Evolutionary conservation across 2,329 filamentous ascomycete genomes (phyloP).

Genomic region (Alternaria conjuncta): DNA sequence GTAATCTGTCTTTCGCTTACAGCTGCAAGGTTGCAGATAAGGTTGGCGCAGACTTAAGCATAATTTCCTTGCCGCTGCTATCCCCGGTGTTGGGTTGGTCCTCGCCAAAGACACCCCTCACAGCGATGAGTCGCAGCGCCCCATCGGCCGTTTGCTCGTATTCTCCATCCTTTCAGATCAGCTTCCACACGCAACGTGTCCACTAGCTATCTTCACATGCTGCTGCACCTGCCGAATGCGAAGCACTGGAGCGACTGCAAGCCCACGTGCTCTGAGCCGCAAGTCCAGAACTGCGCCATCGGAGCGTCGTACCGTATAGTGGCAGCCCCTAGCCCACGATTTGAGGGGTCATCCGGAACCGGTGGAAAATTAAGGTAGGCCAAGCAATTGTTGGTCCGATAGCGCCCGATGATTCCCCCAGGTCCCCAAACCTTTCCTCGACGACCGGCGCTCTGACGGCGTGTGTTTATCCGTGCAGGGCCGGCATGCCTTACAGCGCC

Average conservation of each 20-base stretch:
- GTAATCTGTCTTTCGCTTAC: constrained; percentile 37
- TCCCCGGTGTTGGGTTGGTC: constrained; percentile 22
- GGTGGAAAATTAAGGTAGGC: constrained; percentile 38
- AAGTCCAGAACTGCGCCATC: constrained; percentile 23
- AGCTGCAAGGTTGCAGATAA: constrained; percentile 41
- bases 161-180: neutral
- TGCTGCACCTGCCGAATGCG: neutral
- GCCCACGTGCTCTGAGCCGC: constrained; percentile 3
- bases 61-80: constrained; percentile 39
- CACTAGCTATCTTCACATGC: neutral
- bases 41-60: constrained; percentile 47
- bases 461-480: constrained; percentile 4
- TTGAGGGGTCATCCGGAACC: constrained; percentile 12
- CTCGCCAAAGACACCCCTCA: constrained; percentile 20
- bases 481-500: neutral
- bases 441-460: constrained; percentile 13
- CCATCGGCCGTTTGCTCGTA: constrained; percentile 6
- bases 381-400: constrained; percentile 38
- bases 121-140: neutral
- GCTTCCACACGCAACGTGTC: neutral
- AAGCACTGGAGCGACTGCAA: neutral
- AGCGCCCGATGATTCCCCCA: constrained; percentile 25
- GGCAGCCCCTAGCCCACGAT: constrained; percentile 1
- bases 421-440: constrained; percentile 15
- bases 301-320: constrained; percentile 16